Conservation (phyloP, 2,329 filamentous ascomycete genomes). For the Aspergillus piperis region DNA sequence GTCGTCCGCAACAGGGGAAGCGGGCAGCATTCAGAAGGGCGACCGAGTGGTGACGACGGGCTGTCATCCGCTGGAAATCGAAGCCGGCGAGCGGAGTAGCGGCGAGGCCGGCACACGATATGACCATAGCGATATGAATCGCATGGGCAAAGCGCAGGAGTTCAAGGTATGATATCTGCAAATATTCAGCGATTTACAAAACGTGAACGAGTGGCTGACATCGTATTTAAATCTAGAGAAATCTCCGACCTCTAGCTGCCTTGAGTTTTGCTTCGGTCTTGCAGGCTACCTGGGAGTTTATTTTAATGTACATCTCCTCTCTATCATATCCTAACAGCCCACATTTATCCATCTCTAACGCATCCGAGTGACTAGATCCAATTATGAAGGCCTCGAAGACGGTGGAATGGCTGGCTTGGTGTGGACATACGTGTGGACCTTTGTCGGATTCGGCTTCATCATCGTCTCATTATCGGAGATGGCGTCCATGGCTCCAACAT, state of each 20-base stretch:
- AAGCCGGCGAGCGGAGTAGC: background rate
- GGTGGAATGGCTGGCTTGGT: slow-evolving; percentile 30
- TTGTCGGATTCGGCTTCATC: slow-evolving; percentile 70
- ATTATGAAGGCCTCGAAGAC: slow-evolving; percentile 28
- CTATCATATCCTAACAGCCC: background rate
- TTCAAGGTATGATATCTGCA: slow-evolving; percentile 24
- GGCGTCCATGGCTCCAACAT: slow-evolving; percentile 54
- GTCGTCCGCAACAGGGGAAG: background rate
- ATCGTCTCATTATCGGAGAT: slow-evolving; percentile 64
- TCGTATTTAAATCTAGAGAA: slow-evolving; percentile 26
- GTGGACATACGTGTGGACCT: slow-evolving; percentile 45
- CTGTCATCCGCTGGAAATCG: slow-evolving; percentile 11
- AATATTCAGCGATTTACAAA: background rate
- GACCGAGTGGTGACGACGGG: slow-evolving; percentile 5
- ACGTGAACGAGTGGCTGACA: background rate
- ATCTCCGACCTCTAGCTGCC: slow-evolving; percentile 35
- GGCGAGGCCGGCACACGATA: slow-evolving; percentile 16
- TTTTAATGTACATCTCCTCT: slow-evolving; percentile 30
- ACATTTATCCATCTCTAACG: background rate
- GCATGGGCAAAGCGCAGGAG: slow-evolving; percentile 35
- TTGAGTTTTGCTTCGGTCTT: slow-evolving; percentile 39
- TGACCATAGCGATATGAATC: slow-evolving; percentile 32
- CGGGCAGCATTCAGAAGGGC: background rate
- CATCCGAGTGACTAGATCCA: slow-evolving; percentile 16
- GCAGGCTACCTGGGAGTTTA: slow-evolving; percentile 40